Evolutionary conservation across 2,329 filamentous ascomycete genomes (phyloP).

Genomic region (Aureobasidium uvarum): DNA sequence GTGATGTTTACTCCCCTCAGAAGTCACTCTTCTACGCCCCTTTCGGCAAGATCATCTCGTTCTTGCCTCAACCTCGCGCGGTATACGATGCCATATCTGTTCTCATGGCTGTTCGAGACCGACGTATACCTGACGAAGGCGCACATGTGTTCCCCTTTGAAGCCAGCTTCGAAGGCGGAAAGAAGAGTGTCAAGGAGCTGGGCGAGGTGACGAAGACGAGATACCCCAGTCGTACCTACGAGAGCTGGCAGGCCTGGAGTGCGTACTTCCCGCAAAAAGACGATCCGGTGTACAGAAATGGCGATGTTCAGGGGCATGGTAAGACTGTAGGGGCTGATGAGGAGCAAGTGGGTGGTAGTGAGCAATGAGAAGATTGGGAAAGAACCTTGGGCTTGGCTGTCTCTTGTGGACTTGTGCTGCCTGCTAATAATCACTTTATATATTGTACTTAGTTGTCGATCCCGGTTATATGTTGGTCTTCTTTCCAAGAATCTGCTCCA

Average conservation of each 20-base stretch:
- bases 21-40: constrained; percentile 36
- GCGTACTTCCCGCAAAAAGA: constrained; percentile 18
- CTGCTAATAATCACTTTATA: not conserved
- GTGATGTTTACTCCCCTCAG: constrained; percentile 38
- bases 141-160: constrained; percentile 36
- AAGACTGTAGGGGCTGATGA: not conserved
- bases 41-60: constrained; percentile 32
- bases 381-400: not conserved
- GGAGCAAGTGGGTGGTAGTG: constrained; percentile 6
- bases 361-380: not conserved
- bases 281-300: constrained; percentile 5
- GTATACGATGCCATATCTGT: constrained; percentile 34
- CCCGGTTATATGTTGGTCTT: not conserved
- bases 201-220: constrained; percentile 28
- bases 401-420: not conserved
- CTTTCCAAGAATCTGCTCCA: too few relatives aligned
- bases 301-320: not conserved
- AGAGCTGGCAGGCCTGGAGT: constrained; percentile 31
- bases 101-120: constrained; percentile 37
- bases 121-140: constrained; percentile 36
- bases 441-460: not conserved
- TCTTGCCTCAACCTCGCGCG: constrained; percentile 23
- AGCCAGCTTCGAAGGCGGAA: constrained; percentile 14
- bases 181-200: constrained; percentile 31
- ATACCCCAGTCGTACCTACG: constrained; percentile 38